These are phyloP conservation scores for Penicillium italicum DNA, from an alignment of 2,329 filamentous ascomycete species.

Conservation along the genomic window DNA sequence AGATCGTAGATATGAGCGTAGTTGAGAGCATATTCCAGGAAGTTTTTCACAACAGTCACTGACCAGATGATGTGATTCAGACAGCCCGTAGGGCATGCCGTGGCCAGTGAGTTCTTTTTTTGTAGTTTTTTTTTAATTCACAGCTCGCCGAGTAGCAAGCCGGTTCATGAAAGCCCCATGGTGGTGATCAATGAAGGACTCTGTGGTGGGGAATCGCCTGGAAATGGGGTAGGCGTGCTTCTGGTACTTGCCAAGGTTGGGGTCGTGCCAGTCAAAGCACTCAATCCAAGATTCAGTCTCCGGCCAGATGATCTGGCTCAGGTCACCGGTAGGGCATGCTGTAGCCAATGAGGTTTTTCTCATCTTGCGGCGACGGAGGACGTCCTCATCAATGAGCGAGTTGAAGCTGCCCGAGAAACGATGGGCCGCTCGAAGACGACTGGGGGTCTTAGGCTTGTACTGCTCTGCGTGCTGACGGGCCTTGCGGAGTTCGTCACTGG, in stretches of 20 bases:
- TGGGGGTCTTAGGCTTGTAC: slow-evolving; percentile 44
- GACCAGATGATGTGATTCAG: neutral
- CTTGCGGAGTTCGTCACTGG: slow-evolving; percentile 24
- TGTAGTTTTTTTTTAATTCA: neutral
- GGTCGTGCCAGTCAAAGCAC: neutral
- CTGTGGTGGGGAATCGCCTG: no score
- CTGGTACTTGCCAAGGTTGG: neutral
- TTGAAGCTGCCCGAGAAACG: neutral
- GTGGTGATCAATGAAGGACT: neutral
- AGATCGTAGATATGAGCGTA: no score
- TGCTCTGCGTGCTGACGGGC: slow-evolving; percentile 39
- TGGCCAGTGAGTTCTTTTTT: neutral
- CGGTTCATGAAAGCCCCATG: neutral
- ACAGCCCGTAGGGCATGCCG: neutral
- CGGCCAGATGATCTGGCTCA: neutral
- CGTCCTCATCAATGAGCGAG: neutral
- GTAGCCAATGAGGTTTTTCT: neutral
- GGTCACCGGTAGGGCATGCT: neutral
- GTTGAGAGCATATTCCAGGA: no score
- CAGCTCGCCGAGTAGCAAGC: neutral
- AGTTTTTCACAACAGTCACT: neutral
- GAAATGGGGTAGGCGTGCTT: no score
- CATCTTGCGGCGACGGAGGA: neutral
- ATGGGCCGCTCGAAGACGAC: slow-evolving; percentile 39
- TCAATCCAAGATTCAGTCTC: neutral